Evolutionary conservation across 805 yeast genomes (phyloP), one percentile per base, ranked within the genome.

Genomic region (Pichia pseudocactophila): DNA sequence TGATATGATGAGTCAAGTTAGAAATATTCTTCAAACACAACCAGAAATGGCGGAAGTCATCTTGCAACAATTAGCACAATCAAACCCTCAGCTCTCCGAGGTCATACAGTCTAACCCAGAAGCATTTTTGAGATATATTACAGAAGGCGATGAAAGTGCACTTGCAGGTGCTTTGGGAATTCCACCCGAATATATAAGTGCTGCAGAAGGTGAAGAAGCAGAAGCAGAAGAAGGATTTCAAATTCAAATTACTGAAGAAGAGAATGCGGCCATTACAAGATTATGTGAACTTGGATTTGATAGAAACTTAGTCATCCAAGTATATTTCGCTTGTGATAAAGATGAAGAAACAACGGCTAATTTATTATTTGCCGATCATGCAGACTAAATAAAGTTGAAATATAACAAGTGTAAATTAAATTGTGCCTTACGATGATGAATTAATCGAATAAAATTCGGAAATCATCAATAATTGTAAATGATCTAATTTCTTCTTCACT

Each of bases 291-390:
- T 92, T 50, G 98, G 98, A 0, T 92, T 92, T 56, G 96, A 87
- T 51, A 76, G 96, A 52, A 73, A 80, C 52, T 68, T 82, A 44
- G 98, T 85, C 36, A 77, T 88, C 47, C 96, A 89, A 68, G 95
- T 94, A 26, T 92, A 86, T 67, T 80, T 92, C 73, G 97, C 97
- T 34, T 92, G 98, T 64, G 98, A 92, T 57, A 90, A 88, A 67
- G 87, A 92, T 64, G 98, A 92, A 68, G 96, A 90, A 68, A 75
- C 86, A 55, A 88, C 98, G 34, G 98, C 97, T 18, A 92, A 92
- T 66, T 76, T 87, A 57, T 70, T 92, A 53, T 84, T 92, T 57
- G 74, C 72, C 56, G 81, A 74, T 47, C 75, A 73, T 45, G 63
- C 65, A 40, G 64, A 59, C 31, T 55, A 46, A 28, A 20, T 15